Evolutionary conservation across 768 basidiomycete genomes (phyloP).

Genomic region (Dendrothele bispora): DNA sequence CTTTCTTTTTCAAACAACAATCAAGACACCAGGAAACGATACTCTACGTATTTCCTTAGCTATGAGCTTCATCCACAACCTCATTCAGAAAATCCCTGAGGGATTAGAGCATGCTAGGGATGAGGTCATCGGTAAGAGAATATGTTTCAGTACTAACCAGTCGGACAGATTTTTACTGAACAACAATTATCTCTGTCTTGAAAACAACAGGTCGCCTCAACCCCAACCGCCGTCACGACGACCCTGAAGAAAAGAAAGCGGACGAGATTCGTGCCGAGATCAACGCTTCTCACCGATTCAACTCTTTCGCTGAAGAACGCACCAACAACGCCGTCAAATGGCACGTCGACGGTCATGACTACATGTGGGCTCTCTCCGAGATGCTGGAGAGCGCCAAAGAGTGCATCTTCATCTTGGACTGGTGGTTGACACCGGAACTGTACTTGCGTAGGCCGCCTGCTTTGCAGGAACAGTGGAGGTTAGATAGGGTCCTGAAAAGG

Average conservation of each 20-base stretch:
- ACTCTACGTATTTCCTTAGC: too few relatives aligned
- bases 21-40: too few relatives aligned
- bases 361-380: constrained; percentile 93
- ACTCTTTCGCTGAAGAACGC: constrained; percentile 79
- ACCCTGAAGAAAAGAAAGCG: constrained; percentile 65
- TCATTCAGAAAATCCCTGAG: constrained; percentile 29
- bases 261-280: constrained; percentile 78
- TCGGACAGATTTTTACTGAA: too few relatives aligned
- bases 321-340: constrained; percentile 79
- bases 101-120: constrained; percentile 34
- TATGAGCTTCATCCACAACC: too few relatives aligned
- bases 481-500: constrained; percentile 80
- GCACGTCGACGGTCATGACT: constrained; percentile 96
- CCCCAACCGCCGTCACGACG: constrained; percentile 61
- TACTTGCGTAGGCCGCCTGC: constrained; percentile 93
- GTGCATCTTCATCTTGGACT: constrained; percentile 86
- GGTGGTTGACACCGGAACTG: constrained; percentile 95
- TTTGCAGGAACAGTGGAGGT: constrained; percentile 80
- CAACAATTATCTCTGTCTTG: neutral
- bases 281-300: constrained; percentile 76
- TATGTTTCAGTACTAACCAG: too few relatives aligned
- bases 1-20: too few relatives aligned
- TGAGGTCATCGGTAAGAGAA: constrained; percentile 36
- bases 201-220: constrained; percentile 15
- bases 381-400: constrained; percentile 82